Evolutionary conservation across 1,284 basidiomycete species (phyloP).

Genomic region (Meira nashicola): DNA sequence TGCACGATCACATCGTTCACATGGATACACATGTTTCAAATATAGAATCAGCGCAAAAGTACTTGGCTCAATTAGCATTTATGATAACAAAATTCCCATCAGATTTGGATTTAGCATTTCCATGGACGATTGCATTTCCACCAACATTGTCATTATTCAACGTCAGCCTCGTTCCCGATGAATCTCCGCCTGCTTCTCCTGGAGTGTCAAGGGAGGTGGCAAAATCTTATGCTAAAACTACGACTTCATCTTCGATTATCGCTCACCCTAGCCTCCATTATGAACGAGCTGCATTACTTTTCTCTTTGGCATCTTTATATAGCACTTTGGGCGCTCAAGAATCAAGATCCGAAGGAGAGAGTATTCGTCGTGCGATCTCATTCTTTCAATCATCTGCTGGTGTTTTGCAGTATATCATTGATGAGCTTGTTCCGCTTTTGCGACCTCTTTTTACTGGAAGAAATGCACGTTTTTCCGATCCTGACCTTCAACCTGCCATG

Average conservation of each 20-base stretch:
- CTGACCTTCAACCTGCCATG: constrained; percentile 58
- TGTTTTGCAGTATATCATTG: constrained; percentile 4
- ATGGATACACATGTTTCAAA: constrained; percentile 58
- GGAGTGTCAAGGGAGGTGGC: constrained; percentile 18
- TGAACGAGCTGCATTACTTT: constrained; percentile 40
- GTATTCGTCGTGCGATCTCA: constrained; percentile 39
- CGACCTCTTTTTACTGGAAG: background rate
- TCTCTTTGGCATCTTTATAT: constrained; percentile 34
- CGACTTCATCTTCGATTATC: constrained; percentile 24
- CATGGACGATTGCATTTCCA: constrained; percentile 39
- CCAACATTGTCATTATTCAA: constrained; percentile 22
- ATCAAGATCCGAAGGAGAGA: constrained; percentile 34
- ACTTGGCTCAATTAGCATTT: constrained; percentile 79
- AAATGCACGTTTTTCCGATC: constrained; percentile 15
- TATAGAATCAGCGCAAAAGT: constrained; percentile 55
- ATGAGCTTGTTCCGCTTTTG: constrained; percentile 8
- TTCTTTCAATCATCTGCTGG: constrained; percentile 31
- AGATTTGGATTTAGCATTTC: constrained; percentile 57
- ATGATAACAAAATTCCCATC: constrained; percentile 68
- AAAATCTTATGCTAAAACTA: constrained; percentile 17
- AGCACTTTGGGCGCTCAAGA: constrained; percentile 33
- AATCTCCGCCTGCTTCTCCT: constrained; percentile 23
- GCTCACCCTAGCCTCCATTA: constrained; percentile 34
- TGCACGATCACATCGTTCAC: constrained; percentile 60
- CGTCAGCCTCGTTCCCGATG: constrained; percentile 8